Conservation (phyloP, 1,284 basidiomycete species). For the Leccinum cinnamomeum region DNA sequence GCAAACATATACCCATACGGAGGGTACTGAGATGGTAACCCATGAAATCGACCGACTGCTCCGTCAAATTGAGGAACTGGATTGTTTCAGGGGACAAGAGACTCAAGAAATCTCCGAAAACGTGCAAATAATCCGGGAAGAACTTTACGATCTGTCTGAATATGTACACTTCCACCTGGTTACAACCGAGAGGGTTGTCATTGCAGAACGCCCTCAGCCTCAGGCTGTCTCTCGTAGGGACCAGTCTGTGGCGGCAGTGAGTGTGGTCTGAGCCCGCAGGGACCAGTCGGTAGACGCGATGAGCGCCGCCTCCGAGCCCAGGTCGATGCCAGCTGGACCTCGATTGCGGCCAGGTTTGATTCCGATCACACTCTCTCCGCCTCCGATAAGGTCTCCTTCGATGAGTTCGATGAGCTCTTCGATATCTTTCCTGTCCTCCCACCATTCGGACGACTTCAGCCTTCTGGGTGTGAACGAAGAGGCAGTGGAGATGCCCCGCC, state of each 20-base stretch:
- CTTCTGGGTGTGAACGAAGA: constrained; percentile 40
- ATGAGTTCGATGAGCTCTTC: constrained; percentile 52
- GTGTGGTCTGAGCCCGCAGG: constrained; percentile 27
- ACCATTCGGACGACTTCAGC: constrained; percentile 69
- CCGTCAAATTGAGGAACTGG: constrained; percentile 61
- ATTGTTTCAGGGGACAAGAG: constrained; percentile 59
- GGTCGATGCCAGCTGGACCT: constrained; percentile 31
- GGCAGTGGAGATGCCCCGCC: constrained; percentile 19
- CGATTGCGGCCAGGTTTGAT: constrained; percentile 23
- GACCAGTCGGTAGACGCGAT: constrained; percentile 44
- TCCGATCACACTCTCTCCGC: constrained; percentile 40
- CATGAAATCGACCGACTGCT: constrained; percentile 68
- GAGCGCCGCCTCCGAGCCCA: constrained; percentile 23
- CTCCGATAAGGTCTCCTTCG: constrained; percentile 43
- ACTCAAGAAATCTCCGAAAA: constrained; percentile 59
- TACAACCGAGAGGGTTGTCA: constrained; percentile 23
- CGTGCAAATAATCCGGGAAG: constrained; percentile 59
- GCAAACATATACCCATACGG: constrained; percentile 12
- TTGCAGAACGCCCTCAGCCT: constrained; percentile 15
- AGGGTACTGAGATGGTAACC: constrained; percentile 46
- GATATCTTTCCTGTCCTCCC: constrained; percentile 67
- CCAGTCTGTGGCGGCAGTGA: constrained; percentile 41
- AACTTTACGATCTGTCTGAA: constrained; percentile 58
- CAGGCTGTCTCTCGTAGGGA: constrained; percentile 41
- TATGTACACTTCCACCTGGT: constrained; percentile 33